Evolutionary conservation across 176 grass and related monocot genomes (phyloP).

Genomic region (Phragmites australis): DNA sequence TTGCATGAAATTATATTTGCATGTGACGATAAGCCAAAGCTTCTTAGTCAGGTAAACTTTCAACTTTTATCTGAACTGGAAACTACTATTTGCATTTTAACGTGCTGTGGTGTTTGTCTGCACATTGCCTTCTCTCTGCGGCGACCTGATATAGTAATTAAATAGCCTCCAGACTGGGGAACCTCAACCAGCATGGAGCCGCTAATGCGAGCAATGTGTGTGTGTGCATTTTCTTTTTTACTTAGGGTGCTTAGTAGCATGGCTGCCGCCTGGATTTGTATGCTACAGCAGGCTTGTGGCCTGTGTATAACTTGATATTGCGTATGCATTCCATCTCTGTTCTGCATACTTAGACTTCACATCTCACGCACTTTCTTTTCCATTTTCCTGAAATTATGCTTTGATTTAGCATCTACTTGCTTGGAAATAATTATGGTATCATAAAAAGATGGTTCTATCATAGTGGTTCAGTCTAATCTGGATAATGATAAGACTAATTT

Average conservation of each 20-base stretch:
- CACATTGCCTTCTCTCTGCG: not conserved
- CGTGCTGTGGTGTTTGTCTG: not conserved
- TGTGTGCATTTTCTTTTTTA: not conserved
- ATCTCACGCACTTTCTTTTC: not conserved
- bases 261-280: conserved; percentile 11
- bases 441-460: too few relatives aligned
- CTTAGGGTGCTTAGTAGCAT: not conserved
- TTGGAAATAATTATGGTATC: too few relatives aligned
- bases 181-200: conserved; percentile 13
- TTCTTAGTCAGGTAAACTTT: conserved; percentile 68
- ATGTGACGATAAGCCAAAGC: conserved; percentile 78
- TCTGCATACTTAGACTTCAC: not conserved
- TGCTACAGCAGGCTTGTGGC: not conserved
- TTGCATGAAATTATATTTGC: conserved; percentile 79
- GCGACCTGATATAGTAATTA: not conserved
- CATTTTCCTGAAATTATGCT: not conserved
- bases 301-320: conserved; percentile 11
- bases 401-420: not conserved
- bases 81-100: conserved; percentile 31
- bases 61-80: conserved; percentile 38
- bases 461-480: too few relatives aligned
- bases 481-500: too few relatives aligned
- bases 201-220: not conserved
- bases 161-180: not conserved
- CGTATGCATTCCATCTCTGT: not conserved